Evolutionary conservation across 805 yeast species (phyloP).

Genomic region (Pichia deserticola): DNA sequence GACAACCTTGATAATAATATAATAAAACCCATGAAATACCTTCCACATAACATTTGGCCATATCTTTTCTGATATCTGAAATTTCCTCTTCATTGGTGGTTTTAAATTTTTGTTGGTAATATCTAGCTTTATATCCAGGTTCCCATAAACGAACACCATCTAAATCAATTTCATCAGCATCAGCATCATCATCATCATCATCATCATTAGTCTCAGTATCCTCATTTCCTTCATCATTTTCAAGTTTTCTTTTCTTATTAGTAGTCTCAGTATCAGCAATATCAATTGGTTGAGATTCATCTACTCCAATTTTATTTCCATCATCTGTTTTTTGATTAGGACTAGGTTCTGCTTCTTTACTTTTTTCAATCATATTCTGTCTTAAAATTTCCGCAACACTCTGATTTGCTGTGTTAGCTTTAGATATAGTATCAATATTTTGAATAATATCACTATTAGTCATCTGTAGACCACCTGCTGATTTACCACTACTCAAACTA

Average conservation of each 20-base stretch:
- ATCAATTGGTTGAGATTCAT: constrained; percentile 17
- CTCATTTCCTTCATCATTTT: constrained; percentile 15
- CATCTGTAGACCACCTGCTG: constrained; percentile 56
- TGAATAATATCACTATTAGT: constrained; percentile 65
- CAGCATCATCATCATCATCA: constrained; percentile 25
- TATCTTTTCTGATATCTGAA: constrained; percentile 43
- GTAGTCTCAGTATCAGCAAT: constrained; percentile 14
- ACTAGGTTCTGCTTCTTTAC: constrained; percentile 17
- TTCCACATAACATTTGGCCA: constrained; percentile 73
- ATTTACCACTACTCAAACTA: constrained; percentile 59
- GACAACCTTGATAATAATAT: constrained; percentile 95
- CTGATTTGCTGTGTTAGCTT: constrained; percentile 65
- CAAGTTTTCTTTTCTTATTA: constrained; percentile 17
- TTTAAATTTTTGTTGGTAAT: constrained; percentile 70
- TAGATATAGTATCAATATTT: constrained; percentile 51
- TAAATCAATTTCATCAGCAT: constrained; percentile 5
- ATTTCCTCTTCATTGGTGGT: constrained; percentile 48
- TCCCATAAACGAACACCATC: constrained; percentile 50
- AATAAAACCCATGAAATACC: constrained; percentile 96
- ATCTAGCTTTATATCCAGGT: constrained; percentile 79
- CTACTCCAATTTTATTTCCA: constrained; percentile 7
- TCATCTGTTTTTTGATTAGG: not conserved
- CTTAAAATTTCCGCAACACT: constrained; percentile 59
- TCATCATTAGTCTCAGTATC: constrained; percentile 25
- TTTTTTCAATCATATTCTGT: constrained; percentile 25